phyloP scores from a whole-genome alignment of 176 grass and related monocot genomes.

The Carex pumila region DNA sequence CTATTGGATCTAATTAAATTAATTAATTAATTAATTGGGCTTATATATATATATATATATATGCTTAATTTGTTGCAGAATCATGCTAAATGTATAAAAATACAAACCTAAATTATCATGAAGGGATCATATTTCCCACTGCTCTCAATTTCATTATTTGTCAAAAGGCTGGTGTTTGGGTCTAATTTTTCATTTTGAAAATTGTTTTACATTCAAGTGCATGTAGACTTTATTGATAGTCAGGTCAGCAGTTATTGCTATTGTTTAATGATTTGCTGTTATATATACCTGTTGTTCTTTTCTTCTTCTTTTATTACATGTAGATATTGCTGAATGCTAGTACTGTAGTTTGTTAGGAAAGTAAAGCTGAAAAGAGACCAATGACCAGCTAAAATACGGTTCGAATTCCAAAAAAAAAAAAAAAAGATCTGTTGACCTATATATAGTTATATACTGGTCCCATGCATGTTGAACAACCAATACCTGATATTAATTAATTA shows the following conservation, averaged over 20 bases:
- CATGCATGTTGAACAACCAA: not conserved
- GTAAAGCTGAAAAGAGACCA: conserved; percentile 1
- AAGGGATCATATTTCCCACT: not conserved
- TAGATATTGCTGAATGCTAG: not conserved
- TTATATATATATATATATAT: not conserved
- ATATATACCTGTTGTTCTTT: not conserved
- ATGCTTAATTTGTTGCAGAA: not conserved
- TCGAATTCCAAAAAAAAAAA: not conserved
- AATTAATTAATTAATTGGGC: not conserved
- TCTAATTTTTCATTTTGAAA: not conserved
- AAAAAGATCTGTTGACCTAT: not conserved
- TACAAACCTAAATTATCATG: not conserved
- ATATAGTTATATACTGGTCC: not conserved
- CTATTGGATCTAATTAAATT: conserved; percentile 3
- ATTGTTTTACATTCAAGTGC: not conserved
- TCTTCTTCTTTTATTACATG: not conserved
- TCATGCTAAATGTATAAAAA: not conserved
- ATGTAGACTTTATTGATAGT: not conserved
- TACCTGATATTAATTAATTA: not conserved
- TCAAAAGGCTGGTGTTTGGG: not conserved
- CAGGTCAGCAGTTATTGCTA: not conserved
- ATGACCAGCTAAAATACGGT: not conserved
- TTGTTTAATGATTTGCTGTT: not conserved
- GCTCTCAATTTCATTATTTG: not conserved
- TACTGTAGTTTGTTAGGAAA: not conserved